phyloP scores from a whole-genome alignment of 345 rosid species.

The Crucihimalaya himalaica region DNA sequence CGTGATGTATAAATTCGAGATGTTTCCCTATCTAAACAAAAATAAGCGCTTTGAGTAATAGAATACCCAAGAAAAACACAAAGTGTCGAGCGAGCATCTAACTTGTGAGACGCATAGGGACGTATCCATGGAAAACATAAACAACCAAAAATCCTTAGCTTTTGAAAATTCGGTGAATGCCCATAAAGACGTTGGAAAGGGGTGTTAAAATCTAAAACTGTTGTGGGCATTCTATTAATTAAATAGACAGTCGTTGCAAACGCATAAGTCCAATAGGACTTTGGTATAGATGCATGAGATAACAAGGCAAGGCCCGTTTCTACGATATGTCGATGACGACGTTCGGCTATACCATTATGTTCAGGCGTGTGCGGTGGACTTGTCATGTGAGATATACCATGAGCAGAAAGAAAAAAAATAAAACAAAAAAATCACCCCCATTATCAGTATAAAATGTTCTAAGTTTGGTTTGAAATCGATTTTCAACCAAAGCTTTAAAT shows the following conservation, averaged over 20 bases:
- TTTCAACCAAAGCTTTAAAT: not conserved
- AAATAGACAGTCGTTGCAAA: not conserved
- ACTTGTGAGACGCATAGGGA: no score
- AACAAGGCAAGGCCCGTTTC: not conserved
- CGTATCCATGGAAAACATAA: no score
- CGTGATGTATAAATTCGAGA: no score
- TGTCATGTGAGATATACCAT: not conserved
- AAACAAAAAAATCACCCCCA: not conserved
- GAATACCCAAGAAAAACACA: no score
- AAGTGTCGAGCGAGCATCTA: no score
- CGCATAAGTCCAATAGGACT: not conserved
- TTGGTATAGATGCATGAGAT: not conserved
- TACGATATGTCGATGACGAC: not conserved
- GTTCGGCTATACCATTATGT: not conserved
- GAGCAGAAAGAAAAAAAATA: fast-evolving
- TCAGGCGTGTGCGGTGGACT: not conserved
- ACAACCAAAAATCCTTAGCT: no score
- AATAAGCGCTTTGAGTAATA: no score
- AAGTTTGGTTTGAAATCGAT: not conserved
- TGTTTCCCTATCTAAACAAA: no score
- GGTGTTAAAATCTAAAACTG: not conserved
- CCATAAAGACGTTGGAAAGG: not conserved
- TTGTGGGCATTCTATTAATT: not conserved
- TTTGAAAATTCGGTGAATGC: not conserved
- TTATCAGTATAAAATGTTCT: not conserved